These are phyloP conservation scores for Obba rivulosa DNA, from an alignment of 768 basidiomycete species.

Conservation along the genomic window DNA sequence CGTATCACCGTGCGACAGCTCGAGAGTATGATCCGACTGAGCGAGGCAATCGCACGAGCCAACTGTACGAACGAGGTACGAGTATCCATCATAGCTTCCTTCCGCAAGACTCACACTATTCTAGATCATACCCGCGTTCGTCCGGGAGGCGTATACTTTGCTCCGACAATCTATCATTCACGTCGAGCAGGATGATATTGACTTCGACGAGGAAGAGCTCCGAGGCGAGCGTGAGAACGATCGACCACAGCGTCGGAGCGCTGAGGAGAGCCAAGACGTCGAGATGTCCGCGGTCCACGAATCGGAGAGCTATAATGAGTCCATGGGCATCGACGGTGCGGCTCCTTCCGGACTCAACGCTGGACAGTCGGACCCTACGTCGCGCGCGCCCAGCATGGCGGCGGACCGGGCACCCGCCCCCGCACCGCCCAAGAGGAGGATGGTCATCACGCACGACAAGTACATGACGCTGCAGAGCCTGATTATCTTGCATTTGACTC, in stretches of 20 bases:
- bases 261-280: conserved; percentile 48
- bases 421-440: conserved; percentile 54
- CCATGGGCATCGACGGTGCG: conserved; percentile 27
- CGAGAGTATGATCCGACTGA: conserved; percentile 96
- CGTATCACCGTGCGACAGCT: conserved; percentile 97
- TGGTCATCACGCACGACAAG: conserved; percentile 95
- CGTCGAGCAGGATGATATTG: conserved; percentile 97
- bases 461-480: conserved; percentile 88
- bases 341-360: conserved; percentile 26
- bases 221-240: conserved; percentile 46
- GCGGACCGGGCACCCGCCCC: conserved; percentile 18
- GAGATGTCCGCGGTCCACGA: conserved; percentile 58
- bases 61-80: conserved; percentile 90
- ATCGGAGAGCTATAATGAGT: conserved; percentile 38
- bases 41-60: conserved; percentile 94
- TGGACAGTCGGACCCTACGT: conserved; percentile 14
- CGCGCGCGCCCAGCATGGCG: conserved; percentile 17
- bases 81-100: background rate
- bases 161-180: conserved; percentile 97
- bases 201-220: conserved; percentile 90
- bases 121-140: conserved; percentile 90
- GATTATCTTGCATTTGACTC: conserved; percentile 76
- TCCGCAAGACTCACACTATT: background rate
- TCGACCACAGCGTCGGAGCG: conserved; percentile 25
- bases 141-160: conserved; percentile 92